Base-by-base conservation (phyloP, 768 basidiomycete species). In the Mycena polygramma region DNA sequence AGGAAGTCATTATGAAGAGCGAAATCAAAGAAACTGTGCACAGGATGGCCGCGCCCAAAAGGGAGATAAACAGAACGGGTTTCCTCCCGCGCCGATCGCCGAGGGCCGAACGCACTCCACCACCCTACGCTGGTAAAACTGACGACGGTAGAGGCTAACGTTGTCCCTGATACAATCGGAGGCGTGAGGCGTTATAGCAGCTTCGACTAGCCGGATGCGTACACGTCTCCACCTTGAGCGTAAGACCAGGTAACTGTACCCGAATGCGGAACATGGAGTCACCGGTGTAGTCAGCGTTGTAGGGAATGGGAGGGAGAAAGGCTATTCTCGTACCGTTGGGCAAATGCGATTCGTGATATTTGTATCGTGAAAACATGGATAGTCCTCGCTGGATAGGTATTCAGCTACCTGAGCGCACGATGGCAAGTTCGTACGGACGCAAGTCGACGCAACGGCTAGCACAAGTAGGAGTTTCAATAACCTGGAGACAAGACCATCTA, bases 81-180 rank as follows among this genome's bases (percentile, higher is more conserved):
- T 46, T 64, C 4, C 68, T 39, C 7, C 68, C 68, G 0, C 68
- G 57, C 17, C 57, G 48, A 45, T 69, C 68, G 15, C 57, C 49
- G 10, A 64, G n/a, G n/a, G n/a, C n/a, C n/a, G n/a, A n/a, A 36
- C 2, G 68, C 39, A 26, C 62, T 64, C 68, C 68, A 69, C 68
- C 68, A 69, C 7, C 68, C 68, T 7, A 69, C 45, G 6, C 35
- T 64, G 7, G 26, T n/a, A 26, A 69, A 69, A 57, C 62, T 59
- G 45, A 69, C 57, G 2, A 64, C 57, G 5, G 58, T 11, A 9
- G 62, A 59, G 0, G 62, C 68, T 5, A 22, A 64, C 24, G 49
- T 69, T 2, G 68, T 41, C 60, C 39, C 68, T 69, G 35, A 14
- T 2, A 17, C 14, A 26, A 36, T n/a, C n/a, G n/a, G n/a, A n/a